Evolutionary conservation across 306 rosid genomes (phyloP), one percentile per base, ranked within the genome.

Genomic region (Quercus parvula): DNA sequence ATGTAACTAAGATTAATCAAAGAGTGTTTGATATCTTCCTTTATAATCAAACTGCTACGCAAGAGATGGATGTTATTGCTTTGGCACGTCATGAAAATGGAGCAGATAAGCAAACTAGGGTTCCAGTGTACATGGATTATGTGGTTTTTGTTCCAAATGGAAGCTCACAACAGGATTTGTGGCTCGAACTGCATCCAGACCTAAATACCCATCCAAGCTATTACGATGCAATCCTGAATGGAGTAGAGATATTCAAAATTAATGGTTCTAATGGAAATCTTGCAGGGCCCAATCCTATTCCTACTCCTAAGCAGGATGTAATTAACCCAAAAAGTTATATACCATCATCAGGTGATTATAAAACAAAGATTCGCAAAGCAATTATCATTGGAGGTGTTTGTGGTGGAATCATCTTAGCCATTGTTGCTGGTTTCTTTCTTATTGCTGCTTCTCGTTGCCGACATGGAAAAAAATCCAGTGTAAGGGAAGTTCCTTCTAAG

Each of bases 221-320:
- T 68, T 82, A 78, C 19, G 86, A 92, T 80, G 78, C 94, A 2
- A 85, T 94, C 79, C 88, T 94, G 71, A 94, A 92, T 19, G 98
- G 97, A 67, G 79, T 91, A 49, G 98, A 94, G 92, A 83, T 94
- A 38, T 94, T 94, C 86, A 94, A 94, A 90, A 56, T 94, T 33
- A 94, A 10, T 71, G 92, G 84, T 78, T 2, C 82, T n/a, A 55
- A 18, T n/a, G 88, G 88, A 11, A 92, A 87, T 85, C 94, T 94
- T 73, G 97, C 92, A 3, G 98, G 97, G 75, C 56, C 78, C 12
- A 94, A 89, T 85, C 97, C 97, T 24, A 74, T 79, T 78, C 90
- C 97, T 74, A 88, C 82, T 35, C 90, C 91, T 2, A 18, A 35
- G 77, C 97, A 92, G 84, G 79, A 84, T 0, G 1, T 0, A 5